Percentiles rank a stretch among this genome's conserved stretches.
Evolutionary conservation across 169 alveolate species (phyloP).

Genomic region (Plasmodium ovale): DNA sequence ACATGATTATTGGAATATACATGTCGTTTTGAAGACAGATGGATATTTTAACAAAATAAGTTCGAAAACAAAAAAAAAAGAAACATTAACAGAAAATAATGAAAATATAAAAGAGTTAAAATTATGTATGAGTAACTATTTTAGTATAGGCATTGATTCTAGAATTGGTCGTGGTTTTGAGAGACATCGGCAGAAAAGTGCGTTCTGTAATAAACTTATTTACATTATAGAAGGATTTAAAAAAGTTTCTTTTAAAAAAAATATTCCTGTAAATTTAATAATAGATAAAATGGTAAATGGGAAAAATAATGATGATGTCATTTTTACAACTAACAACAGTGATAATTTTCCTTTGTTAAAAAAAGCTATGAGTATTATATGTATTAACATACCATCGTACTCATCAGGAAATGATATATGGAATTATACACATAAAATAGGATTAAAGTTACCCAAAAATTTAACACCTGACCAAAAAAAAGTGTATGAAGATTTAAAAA

Average conservation of each 20-base stretch:
- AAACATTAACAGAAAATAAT: constrained; percentile 68
- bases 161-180: constrained; percentile 95
- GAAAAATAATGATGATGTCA: constrained; percentile 59
- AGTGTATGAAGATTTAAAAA: constrained; percentile 20
- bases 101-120: constrained; percentile 19
- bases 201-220: constrained; percentile 84
- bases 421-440: constrained; percentile 65
- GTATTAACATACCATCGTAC: constrained; percentile 83
- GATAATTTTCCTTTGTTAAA: constrained; percentile 78
- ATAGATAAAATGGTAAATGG: constrained; percentile 83
- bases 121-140: constrained; percentile 91
- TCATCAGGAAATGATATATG: constrained; percentile 83
- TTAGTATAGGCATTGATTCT: constrained; percentile 95
- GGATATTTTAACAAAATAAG: constrained; percentile 90
- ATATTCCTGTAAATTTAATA: constrained; percentile 77
- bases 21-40: constrained; percentile 86
- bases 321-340: constrained; percentile 79
- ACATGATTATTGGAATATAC: constrained; percentile 93
- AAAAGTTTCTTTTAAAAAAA: constrained; percentile 82
- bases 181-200: constrained; percentile 86
- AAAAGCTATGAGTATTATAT: constrained; percentile 78
- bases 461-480: constrained; percentile 9
- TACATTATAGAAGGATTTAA: constrained; percentile 87
- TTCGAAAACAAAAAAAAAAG: constrained; percentile 82
- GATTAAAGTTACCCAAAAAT: constrained; percentile 73